These are phyloP conservation scores for Ceratobasidium papillatum DNA, from an alignment of 1,284 basidiomycete genomes.

Conservation along the genomic window DNA sequence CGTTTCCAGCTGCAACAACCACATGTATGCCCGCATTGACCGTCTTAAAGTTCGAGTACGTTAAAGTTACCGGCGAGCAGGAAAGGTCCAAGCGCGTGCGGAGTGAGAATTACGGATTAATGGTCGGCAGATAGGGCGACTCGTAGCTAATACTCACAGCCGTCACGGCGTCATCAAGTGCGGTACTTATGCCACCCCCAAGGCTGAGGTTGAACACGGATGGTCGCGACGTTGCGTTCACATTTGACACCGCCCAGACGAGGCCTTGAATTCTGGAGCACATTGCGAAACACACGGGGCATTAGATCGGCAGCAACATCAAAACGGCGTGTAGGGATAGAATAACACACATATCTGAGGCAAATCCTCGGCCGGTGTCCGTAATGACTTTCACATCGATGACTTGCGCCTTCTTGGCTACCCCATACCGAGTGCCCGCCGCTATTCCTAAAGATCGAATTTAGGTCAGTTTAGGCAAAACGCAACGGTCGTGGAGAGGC, in stretches of 20 bases:
- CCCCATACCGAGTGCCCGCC: constrained; percentile 34
- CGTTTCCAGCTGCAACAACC: constrained; percentile 25
- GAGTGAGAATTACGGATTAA: constrained; percentile 20
- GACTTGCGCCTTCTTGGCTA: constrained; percentile 37
- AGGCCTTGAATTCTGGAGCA: constrained; percentile 19
- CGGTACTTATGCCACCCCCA: constrained; percentile 28
- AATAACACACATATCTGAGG: constrained; percentile 12
- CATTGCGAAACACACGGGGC: neutral
- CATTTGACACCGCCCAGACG: constrained; percentile 30
- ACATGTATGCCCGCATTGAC: constrained; percentile 9
- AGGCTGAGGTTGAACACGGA: constrained; percentile 38
- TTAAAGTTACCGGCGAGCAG: constrained; percentile 2
- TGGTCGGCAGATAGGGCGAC: constrained; percentile 14
- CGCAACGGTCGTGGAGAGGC: neutral
- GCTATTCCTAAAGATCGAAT: constrained; percentile 2
- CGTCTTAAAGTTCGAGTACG: neutral
- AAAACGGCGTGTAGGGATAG: neutral
- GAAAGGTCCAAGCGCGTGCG: constrained; percentile 5
- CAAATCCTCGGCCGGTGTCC: constrained; percentile 34
- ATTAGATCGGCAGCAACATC: neutral
- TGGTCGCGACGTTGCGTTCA: constrained; percentile 18
- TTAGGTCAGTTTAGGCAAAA: neutral
- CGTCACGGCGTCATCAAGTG: constrained; percentile 33
- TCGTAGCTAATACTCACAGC: neutral
- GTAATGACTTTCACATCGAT: constrained; percentile 41